Percentiles rank a stretch among this genome's conserved stretches.
These are phyloP conservation scores for Asterochloris erici DNA, from an alignment of 139 green algal genomes.

Conservation along the genomic window DNA sequence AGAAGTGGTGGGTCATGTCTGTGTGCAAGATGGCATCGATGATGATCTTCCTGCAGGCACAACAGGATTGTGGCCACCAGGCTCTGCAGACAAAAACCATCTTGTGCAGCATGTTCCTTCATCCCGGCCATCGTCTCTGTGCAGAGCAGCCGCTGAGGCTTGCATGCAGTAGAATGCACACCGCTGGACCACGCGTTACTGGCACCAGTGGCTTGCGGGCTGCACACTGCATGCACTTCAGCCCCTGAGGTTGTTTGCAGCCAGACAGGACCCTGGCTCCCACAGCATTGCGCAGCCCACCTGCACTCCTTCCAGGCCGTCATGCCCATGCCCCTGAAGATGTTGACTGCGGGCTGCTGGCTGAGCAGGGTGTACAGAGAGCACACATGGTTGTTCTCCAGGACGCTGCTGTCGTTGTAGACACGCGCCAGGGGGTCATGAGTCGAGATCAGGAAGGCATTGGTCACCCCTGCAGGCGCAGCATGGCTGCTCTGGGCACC, in stretches of 20 bases:
- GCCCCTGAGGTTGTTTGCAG: too few species aligned
- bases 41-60: slow-evolving; percentile 33
- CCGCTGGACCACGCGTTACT: too few species aligned
- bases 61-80: too few species aligned
- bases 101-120: too few species aligned
- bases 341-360: slow-evolving; percentile 25
- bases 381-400: slow-evolving; percentile 55
- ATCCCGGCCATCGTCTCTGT: too few species aligned
- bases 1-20: slow-evolving; percentile 71
- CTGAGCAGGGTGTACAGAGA: slow-evolving; percentile 45
- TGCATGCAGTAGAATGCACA: too few species aligned
- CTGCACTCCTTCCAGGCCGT: slow-evolving; percentile 33
- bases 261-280: too few species aligned
- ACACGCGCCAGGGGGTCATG: slow-evolving; percentile 39
- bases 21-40: slow-evolving; percentile 63
- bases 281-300: too few species aligned
- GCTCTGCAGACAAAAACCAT: too few species aligned
- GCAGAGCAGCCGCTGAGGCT: too few species aligned
- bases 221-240: too few species aligned
- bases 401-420: slow-evolving; percentile 68
- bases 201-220: too few species aligned
- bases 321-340: slow-evolving; percentile 37
- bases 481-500: neutral
- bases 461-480: slow-evolving; percentile 47
- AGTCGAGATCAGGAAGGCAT: slow-evolving; percentile 55